Evolutionary conservation across 2,329 filamentous ascomycete genomes (phyloP), one percentile per base, ranked within the genome.

Genomic region (Fusarium incarnatum): DNA sequence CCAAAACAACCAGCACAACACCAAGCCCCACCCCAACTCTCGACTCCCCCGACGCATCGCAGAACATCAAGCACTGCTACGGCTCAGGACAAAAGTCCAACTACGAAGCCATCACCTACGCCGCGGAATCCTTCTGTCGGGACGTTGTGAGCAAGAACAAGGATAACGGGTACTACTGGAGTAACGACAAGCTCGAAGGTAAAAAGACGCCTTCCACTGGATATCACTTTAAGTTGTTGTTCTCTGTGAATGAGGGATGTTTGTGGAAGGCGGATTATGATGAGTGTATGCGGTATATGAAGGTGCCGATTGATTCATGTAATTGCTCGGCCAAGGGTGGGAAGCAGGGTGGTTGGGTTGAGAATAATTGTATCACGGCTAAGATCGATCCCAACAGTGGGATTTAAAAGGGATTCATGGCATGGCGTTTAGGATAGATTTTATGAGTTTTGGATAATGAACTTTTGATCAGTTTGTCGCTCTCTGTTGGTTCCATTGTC

Each of bases 261-360:
- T 23, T 59, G 2, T 76, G 64, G 65, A 59, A 13, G 4, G 70
- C 48, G 2, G n/a, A 70, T 50, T 56, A 61, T 8, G 49, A 67
- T 41, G 54, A 72, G 44, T 77, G 76, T 56, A 59, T 68, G 61
- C 52, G 66, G 9, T 76, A 78, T 55, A 56, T 78, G 11, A 50
- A 56, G n/a, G 59, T 74, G n/a, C 64, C 60, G 1, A 70, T 72
- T 9, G 73, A 77, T 55, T 62, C 61, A 4, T 78, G 75, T 27
- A 56, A 77, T 52, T 77, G 75, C 25, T 46, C 49, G 2, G 69
- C 62, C 1, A 60, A 66, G 30, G 61, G 67, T 5, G 52, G 56
- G 4, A 78, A 76, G 60, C 69, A 73, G 54, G 76, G 75, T 22
- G 74, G 76, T 6, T 47, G 16, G 18, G 67, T 77, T 22, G 25